Percentiles rank a stretch among this genome's conserved stretches.
These are phyloP conservation scores for Nothophoma quercina DNA, from an alignment of 2,329 filamentous ascomycete species.

Conservation along the genomic window DNA sequence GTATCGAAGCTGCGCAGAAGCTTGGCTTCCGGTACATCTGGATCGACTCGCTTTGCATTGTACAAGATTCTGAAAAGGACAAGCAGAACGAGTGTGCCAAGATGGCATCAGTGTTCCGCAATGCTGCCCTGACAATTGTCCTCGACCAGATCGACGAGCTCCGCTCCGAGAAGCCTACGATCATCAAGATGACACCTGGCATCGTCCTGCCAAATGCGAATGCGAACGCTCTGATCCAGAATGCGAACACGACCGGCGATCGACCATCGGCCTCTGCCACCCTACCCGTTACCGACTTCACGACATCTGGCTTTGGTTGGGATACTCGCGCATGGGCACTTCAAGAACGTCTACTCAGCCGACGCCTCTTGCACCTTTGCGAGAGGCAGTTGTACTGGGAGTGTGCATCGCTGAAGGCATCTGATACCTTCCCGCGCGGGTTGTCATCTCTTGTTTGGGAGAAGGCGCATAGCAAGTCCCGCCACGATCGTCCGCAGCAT, in stretches of 20 bases:
- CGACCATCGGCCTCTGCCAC: slow-evolving; percentile 17
- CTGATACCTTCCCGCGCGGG: slow-evolving; percentile 46
- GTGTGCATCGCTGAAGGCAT: slow-evolving; percentile 48
- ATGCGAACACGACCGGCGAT: not conserved
- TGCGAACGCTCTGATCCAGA: not conserved
- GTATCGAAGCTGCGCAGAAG: slow-evolving; percentile 34
- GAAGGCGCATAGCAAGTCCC: slow-evolving; percentile 37
- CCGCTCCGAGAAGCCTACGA: not conserved
- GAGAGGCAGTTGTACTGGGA: slow-evolving; percentile 49
- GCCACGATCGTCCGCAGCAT: slow-evolving; percentile 6
- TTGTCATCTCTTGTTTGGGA: slow-evolving; percentile 47
- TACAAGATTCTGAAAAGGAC: slow-evolving; percentile 43
- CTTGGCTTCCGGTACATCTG: slow-evolving; percentile 46
- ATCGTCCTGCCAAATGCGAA: slow-evolving; percentile 1
- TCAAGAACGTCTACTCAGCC: slow-evolving; percentile 48
- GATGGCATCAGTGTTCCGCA: slow-evolving; percentile 46
- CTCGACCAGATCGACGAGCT: slow-evolving; percentile 28
- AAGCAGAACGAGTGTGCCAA: slow-evolving; percentile 39
- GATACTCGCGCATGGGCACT: slow-evolving; percentile 48
- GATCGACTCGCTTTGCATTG: slow-evolving; percentile 45
- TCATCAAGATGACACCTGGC: not conserved
- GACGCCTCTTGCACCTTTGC: slow-evolving; percentile 42
- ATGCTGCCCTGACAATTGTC: slow-evolving; percentile 44
- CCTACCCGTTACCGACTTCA: slow-evolving; percentile 24
- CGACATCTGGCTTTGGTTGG: slow-evolving; percentile 38